These are phyloP conservation scores for Jatropha curcas DNA, from an alignment of 345 rosid species.

Conservation along the genomic window DNA sequence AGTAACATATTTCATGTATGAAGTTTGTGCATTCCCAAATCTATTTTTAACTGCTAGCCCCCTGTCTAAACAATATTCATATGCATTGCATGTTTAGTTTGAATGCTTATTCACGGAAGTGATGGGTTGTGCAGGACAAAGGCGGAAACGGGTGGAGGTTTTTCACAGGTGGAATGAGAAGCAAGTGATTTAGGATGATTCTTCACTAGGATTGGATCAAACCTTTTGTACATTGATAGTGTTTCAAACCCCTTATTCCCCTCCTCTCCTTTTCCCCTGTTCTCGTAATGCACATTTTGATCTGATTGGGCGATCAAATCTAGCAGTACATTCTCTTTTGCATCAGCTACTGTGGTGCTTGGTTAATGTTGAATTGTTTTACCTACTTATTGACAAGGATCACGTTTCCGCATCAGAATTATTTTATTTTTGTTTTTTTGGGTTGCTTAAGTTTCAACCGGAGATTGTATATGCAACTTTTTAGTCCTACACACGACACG, in stretches of 20 bases:
- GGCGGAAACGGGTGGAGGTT: slow-evolving; percentile 60
- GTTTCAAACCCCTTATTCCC: neutral
- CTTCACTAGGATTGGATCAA: neutral
- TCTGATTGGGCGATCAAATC: neutral
- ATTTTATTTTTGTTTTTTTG: no score
- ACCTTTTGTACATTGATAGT: neutral
- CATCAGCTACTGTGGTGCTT: neutral
- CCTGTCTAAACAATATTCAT: neutral
- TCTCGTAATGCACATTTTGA: neutral
- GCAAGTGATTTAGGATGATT: neutral
- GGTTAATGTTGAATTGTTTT: no score
- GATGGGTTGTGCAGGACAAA: slow-evolving; percentile 52
- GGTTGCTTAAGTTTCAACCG: no score
- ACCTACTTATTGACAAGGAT: no score
- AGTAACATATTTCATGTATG: neutral
- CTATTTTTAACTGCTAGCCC: neutral
- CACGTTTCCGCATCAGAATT: no score
- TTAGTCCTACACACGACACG: no score
- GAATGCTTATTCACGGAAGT: neutral
- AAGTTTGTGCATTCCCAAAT: slow-evolving; percentile 1
- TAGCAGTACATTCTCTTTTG: neutral
- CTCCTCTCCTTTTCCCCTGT: neutral
- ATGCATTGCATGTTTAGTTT: neutral
- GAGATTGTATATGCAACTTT: no score
- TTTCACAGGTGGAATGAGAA: slow-evolving; percentile 66